Base-by-base conservation (phyloP, 73 alveolate species). In the Paramecium tetraurelia region DNA sequence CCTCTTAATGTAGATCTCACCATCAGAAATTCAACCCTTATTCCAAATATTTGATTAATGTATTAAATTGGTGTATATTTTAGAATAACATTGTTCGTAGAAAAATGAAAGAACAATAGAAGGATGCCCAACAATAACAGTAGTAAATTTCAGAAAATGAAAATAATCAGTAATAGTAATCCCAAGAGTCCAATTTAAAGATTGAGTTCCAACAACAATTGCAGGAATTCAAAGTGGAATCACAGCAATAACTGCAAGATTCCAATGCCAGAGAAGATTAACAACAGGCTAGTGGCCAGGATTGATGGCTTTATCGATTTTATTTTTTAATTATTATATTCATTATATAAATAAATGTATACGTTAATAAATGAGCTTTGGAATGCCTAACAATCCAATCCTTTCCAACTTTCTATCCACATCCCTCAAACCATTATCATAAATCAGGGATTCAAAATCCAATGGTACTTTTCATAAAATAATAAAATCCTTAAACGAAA, bases 1-100 rank as follows among this genome's bases (percentile, higher is more conserved):
- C 90, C 7, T 41, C 76, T 24, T 80, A 80, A 48, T 80, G 90
- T 80, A 80, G 90, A 80, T 80, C 90, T 8, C 90, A 80, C 46
- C 90, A 80, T 80, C 27, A 80, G 76, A 80, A 80, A 46, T 80
- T 80, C 53, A 80, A 80, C 46, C 90, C 90, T 3, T 80, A 80
- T 35, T 80, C 90, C 7, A 80, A 48, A 18, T 80, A 80, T 11
- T 36, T 72, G 14, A 33, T 36, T 2, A 72, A 72, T 72, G 86
- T 72, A 72, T 18, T 53, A 53, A 53, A 36, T 72, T 35, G 4
- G 2, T 11, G n/a, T 16, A 40, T 40, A 16, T 29, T 36, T 35
- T 72, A 72, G 86, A 72, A 33, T 72, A 36, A 72, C n/a, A 72
- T 72, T 72, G 86, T 72, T 29, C 40, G 86, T 12, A 72, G 86